Conservation (phyloP, 306 rosid species). For the Castanea sativa region DNA sequence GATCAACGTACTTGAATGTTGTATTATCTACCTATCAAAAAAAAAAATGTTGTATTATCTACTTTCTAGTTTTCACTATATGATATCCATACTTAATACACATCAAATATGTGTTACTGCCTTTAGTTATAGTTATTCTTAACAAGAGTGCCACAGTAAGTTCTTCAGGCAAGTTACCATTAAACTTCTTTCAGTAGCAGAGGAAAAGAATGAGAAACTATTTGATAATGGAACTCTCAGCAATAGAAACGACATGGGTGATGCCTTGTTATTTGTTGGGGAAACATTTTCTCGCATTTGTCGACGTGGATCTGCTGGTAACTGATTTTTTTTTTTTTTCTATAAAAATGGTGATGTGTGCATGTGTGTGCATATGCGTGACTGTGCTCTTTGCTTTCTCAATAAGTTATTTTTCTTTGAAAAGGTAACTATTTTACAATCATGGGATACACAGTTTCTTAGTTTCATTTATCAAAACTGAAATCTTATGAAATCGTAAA, state of each 20-base stretch:
- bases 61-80: not conserved
- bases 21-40: not conserved
- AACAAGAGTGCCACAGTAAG: slow-evolving; percentile 51
- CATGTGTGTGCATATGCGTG: not conserved
- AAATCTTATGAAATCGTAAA: not conserved
- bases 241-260: slow-evolving; percentile 32
- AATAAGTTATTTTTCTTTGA: not conserved
- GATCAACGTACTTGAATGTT: slow-evolving; percentile 5
- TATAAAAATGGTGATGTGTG: not conserved
- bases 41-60: not conserved
- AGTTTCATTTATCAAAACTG: not conserved
- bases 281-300: slow-evolving; percentile 79
- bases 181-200: slow-evolving; percentile 71
- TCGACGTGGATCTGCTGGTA: slow-evolving; percentile 96
- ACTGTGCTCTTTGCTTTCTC: not conserved
- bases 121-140: slow-evolving; percentile 37
- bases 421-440: not conserved
- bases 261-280: slow-evolving; percentile 68
- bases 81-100: slow-evolving; percentile 3
- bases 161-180: slow-evolving; percentile 76
- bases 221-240: slow-evolving; percentile 19
- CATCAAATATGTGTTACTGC: slow-evolving; percentile 1
- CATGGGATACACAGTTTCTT: not conserved
- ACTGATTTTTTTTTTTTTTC: slow-evolving; percentile 15
- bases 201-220: slow-evolving; percentile 40